phyloP scores from a whole-genome alignment of 176 grass and related monocot genomes.

The Eragrostis nindensis region DNA sequence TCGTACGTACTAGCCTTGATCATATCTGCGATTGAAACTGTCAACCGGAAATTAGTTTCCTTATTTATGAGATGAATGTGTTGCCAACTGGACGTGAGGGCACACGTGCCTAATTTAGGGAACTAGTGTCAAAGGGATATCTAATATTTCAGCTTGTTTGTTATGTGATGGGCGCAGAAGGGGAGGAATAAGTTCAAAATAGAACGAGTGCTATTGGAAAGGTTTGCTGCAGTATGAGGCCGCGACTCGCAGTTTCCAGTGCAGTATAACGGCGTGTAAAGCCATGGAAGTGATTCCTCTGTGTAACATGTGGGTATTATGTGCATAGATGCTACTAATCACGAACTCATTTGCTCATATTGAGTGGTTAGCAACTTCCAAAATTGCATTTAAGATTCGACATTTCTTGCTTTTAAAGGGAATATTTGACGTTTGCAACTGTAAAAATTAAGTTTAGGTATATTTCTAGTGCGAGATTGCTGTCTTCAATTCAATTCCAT shows the following conservation, averaged over 20 bases:
- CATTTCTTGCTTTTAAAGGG: background rate
- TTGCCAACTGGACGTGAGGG: background rate
- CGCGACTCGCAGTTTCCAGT: background rate
- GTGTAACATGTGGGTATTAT: background rate
- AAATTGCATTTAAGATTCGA: background rate
- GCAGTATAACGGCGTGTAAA: background rate
- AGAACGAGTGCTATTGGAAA: constrained; percentile 3
- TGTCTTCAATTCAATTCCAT: background rate
- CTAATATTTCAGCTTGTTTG: constrained; percentile 3
- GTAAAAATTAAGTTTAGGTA: background rate
- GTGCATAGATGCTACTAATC: background rate
- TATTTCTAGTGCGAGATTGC: background rate
- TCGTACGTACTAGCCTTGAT: background rate
- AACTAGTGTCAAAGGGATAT: background rate
- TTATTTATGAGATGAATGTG: background rate
- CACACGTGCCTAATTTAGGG: background rate
- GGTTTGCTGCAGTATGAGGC: background rate
- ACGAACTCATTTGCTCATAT: background rate
- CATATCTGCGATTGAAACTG: background rate
- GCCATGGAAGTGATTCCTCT: constrained; percentile 3
- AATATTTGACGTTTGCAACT: background rate
- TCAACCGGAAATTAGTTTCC: background rate
- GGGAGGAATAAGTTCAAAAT: background rate
- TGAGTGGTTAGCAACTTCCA: background rate
- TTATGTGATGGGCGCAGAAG: constrained; percentile 7